A percentile compares a stretch with the other conserved stretches of the same genome.
Evolutionary conservation across 2,329 filamentous ascomycete species (phyloP).

Genomic region (Xylariaceae sp.): DNA sequence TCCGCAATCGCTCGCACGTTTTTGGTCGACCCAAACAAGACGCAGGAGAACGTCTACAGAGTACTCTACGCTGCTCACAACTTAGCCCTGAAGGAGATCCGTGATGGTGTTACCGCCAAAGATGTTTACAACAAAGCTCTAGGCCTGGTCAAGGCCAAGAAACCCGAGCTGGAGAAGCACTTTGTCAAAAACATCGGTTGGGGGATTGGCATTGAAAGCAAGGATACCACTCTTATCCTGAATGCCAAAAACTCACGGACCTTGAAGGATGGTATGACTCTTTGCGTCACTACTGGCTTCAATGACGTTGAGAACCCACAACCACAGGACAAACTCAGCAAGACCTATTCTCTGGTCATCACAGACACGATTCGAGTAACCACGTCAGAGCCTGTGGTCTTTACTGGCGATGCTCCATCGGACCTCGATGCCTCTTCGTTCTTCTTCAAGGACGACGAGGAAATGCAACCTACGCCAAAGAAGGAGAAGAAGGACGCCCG

Average conservation of each 20-base stretch:
- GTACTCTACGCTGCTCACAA: constrained; percentile 82
- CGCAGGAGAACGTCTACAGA: constrained; percentile 92
- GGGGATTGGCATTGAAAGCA: constrained; percentile 88
- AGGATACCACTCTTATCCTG: constrained; percentile 77
- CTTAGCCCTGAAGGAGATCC: constrained; percentile 83
- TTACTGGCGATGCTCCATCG: constrained; percentile 88
- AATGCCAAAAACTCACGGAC: constrained; percentile 82
- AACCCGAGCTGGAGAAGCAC: constrained; percentile 91
- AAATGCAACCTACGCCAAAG: constrained; percentile 80
- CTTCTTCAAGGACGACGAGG: constrained; percentile 97
- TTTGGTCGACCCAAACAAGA: constrained; percentile 93
- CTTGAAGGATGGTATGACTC: constrained; percentile 95
- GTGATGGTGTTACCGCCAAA: constrained; percentile 81
- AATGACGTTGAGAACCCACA: constrained; percentile 84
- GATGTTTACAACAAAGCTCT: constrained; percentile 91
- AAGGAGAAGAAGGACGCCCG: constrained; percentile 83
- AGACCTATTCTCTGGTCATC: constrained; percentile 83
- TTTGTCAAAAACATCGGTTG: constrained; percentile 91
- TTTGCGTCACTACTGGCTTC: constrained; percentile 86
- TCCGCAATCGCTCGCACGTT: constrained; percentile 92
- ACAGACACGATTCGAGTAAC: constrained; percentile 92
- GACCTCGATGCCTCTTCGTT: constrained; percentile 95
- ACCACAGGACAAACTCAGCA: constrained; percentile 85
- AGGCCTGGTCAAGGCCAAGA: constrained; percentile 77
- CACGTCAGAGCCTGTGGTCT: constrained; percentile 74